phyloP scores from a whole-genome alignment of 1,139 yeast genomes.

The Suhomyces yuchorum region DNA sequence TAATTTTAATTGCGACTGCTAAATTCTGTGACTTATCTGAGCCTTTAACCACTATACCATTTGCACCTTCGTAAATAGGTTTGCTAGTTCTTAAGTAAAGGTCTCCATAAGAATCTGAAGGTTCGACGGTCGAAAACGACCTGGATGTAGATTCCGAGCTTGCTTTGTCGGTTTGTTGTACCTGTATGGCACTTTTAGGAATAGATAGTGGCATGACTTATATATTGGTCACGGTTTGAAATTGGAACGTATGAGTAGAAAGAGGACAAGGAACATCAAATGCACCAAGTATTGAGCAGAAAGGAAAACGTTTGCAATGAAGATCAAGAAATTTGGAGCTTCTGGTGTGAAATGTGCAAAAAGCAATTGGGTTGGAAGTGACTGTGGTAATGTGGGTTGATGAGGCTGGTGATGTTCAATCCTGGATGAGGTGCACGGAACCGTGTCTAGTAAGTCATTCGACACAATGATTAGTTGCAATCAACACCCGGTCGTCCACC shows the following conservation, averaged over 20 bases:
- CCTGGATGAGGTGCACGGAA: too few species aligned
- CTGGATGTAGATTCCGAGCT: not conserved
- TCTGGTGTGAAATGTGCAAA: too few species aligned
- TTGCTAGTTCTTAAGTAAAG: constrained; percentile 23
- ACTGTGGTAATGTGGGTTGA: too few species aligned
- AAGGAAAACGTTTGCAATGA: too few species aligned
- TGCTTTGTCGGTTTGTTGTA: not conserved
- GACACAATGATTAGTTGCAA: not conserved
- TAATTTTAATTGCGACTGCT: constrained; percentile 31
- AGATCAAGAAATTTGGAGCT: too few species aligned
- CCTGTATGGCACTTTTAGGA: not conserved
- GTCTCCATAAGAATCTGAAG: not conserved
- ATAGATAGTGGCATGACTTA: not conserved
- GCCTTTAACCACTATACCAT: constrained; percentile 43
- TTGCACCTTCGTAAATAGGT: constrained; percentile 49
- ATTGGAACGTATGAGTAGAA: not conserved
- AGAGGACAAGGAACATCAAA: not conserved
- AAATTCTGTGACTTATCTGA: constrained; percentile 22
- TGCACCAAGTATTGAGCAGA: too few species aligned
- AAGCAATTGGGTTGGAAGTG: too few species aligned
- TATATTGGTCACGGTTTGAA: not conserved
- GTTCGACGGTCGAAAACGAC: constrained; percentile 1
- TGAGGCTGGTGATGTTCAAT: too few species aligned
- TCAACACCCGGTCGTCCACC: not conserved
- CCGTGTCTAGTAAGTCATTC: too few species aligned